Evolutionary conservation across 495 filamentous ascomycete species (phyloP).

Genomic region (Massariosphaeria phaeospora): DNA sequence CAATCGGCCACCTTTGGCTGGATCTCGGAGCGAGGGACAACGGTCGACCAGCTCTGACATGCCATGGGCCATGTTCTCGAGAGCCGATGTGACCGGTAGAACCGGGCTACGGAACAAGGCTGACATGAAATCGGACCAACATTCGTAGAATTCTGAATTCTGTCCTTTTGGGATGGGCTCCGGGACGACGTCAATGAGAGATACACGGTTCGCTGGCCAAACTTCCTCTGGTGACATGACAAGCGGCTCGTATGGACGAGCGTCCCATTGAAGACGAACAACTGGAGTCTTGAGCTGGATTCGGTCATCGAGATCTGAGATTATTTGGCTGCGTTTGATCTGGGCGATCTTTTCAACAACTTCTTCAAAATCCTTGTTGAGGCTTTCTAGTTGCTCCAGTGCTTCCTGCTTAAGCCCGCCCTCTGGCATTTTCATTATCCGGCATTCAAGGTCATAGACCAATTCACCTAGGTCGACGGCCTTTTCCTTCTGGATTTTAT

Average conservation of each 20-base stretch:
- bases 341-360: neutral
- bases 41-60: slow-evolving; percentile 33
- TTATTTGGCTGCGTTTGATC: neutral
- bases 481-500: neutral
- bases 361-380: slow-evolving; percentile 10
- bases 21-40: slow-evolving; percentile 41
- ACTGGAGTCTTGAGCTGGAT: slow-evolving; percentile 43
- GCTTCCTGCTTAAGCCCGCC: slow-evolving; percentile 23
- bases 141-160: slow-evolving; percentile 16
- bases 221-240: slow-evolving; percentile 51
- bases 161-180: neutral
- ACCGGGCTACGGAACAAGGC: slow-evolving; percentile 19
- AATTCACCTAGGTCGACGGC: slow-evolving; percentile 20
- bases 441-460: slow-evolving; percentile 22
- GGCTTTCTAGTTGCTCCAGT: slow-evolving; percentile 16
- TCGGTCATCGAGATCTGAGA: slow-evolving; percentile 46
- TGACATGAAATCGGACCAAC: neutral
- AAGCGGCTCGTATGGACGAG: slow-evolving; percentile 56
- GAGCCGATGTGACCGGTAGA: slow-evolving; percentile 40
- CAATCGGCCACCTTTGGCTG: slow-evolving; percentile 41
- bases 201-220: slow-evolving; percentile 43
- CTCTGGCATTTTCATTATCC: slow-evolving; percentile 8
- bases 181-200: slow-evolving; percentile 41
- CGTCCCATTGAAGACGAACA: slow-evolving; percentile 58
- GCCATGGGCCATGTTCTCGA: slow-evolving; percentile 41